Conservation (phyloP, 768 basidiomycete genomes). For the Phlegmacium glaucopus region DNA sequence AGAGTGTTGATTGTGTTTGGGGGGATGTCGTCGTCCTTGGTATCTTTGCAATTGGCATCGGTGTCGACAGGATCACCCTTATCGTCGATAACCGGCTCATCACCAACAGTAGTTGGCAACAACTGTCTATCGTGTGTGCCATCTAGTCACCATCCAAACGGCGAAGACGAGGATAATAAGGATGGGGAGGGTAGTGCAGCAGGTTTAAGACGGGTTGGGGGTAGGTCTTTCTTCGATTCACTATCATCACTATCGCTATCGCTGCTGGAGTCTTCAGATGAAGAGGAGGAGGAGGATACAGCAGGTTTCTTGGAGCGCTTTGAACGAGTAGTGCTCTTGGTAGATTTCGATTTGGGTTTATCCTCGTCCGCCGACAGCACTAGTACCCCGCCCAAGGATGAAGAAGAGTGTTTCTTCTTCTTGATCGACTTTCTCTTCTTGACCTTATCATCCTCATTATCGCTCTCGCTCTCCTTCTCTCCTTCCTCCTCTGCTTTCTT, state of each 20-base stretch:
- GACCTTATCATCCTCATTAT: background rate
- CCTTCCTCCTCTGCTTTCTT: slow-evolving; percentile 32
- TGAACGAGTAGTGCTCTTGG: background rate
- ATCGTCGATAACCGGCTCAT: too few species aligned
- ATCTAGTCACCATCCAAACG: too few species aligned
- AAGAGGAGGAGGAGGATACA: background rate
- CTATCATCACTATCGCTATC: too few species aligned
- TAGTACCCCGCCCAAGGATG: too few species aligned
- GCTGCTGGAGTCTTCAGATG: too few species aligned
- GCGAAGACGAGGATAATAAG: too few species aligned
- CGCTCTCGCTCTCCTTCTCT: background rate
- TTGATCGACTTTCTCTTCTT: slow-evolving; percentile 1
- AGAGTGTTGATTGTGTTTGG: background rate
- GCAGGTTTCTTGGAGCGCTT: background rate
- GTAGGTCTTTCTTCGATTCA: too few species aligned
- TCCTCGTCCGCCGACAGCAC: too few species aligned
- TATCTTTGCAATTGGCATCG: background rate
- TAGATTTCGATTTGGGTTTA: slow-evolving; percentile 1
- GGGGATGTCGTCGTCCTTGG: background rate
- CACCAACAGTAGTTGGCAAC: too few species aligned
- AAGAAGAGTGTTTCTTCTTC: background rate
- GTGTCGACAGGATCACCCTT: background rate
- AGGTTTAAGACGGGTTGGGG: too few species aligned
- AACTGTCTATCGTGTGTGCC: too few species aligned
- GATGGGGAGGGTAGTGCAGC: too few species aligned